Evolutionary conservation across 345 rosid species (phyloP).

Genomic region (Aquilaria sinensis): DNA sequence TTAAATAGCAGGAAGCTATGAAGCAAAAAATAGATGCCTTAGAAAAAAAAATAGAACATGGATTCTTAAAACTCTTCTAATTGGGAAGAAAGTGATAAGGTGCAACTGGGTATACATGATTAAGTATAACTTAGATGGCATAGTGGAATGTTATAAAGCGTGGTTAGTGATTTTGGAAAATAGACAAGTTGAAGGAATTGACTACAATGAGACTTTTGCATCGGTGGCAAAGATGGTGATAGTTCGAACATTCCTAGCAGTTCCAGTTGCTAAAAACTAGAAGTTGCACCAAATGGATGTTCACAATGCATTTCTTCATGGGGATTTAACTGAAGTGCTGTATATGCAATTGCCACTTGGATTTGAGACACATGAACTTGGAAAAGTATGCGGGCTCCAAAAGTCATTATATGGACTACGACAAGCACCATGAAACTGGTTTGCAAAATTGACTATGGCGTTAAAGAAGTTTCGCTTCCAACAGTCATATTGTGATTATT

Average conservation of each 20-base stretch:
- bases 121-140: background rate
- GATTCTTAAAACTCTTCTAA: background rate
- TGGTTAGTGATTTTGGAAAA: background rate
- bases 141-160: conserved; percentile 2
- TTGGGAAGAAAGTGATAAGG: background rate
- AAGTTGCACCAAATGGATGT: conserved; percentile 1
- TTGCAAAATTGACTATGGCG: conserved; percentile 2
- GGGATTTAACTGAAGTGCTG: background rate
- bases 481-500: background rate
- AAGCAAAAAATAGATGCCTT: background rate
- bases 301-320: conserved; percentile 1
- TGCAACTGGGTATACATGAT: background rate
- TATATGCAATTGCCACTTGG: background rate
- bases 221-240: background rate
- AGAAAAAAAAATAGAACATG: background rate
- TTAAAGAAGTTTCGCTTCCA: background rate
- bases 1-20: background rate
- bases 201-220: background rate
- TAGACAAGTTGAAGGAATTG: conserved; percentile 5
- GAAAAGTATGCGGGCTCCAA: background rate
- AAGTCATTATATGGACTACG: conserved; percentile 3
- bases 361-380: background rate
- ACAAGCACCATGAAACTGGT: conserved; percentile 6
- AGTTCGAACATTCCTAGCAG: background rate
- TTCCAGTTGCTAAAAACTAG: background rate